Base-by-base conservation (phyloP, 352 stramenopile species). In the Globisporangium spinosum region DNA sequence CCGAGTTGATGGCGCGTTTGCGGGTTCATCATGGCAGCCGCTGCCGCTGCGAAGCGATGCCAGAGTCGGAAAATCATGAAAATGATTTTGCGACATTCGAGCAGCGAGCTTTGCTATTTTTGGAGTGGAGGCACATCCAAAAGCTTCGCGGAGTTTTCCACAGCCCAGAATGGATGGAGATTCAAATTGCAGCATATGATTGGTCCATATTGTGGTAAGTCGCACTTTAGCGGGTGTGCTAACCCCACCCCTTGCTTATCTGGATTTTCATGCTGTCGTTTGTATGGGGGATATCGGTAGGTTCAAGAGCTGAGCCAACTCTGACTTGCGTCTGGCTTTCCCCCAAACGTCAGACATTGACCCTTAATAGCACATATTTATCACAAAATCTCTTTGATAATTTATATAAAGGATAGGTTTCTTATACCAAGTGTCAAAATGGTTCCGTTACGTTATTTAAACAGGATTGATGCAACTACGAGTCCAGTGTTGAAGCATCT, bases 201-300 rank as follows among this genome's bases (percentile, higher is more conserved):
- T 60, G 55, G 55, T 17, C 15, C 27, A 40, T 47, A 22, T 29
- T 27, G 49, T 17, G 10, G 8, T 4, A 22, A 9, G 7, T 29
- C 29, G 55, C 27, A 47, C 29, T 61, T 61, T 27, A 45, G 1
- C 2, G 55, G 9, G 22, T 56, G 49, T 12, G 17, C 0, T 9
- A 25, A 1, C 27, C 55, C 10, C 3, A 35, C 23, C 53, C 53
- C 53, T 32, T 22, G 23, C 22, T 61, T n/a, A 17, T 40, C 29
- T 61, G 55, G 55, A 61, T 61, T 61, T 61, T 61, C 55, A 61
- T 61, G 55, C 20, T 45, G 55, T 43, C 55, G 55, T 61, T 61
- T 61, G 55, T 61, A 47, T 45, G 25, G 54, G 9, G 20, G 35
- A 29, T 32, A 25, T 17, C 2, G 27, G 9, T 13, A 60, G 43